These are phyloP conservation scores for Mycena latifolia DNA, from an alignment of 768 basidiomycete species.

Conservation along the genomic window DNA sequence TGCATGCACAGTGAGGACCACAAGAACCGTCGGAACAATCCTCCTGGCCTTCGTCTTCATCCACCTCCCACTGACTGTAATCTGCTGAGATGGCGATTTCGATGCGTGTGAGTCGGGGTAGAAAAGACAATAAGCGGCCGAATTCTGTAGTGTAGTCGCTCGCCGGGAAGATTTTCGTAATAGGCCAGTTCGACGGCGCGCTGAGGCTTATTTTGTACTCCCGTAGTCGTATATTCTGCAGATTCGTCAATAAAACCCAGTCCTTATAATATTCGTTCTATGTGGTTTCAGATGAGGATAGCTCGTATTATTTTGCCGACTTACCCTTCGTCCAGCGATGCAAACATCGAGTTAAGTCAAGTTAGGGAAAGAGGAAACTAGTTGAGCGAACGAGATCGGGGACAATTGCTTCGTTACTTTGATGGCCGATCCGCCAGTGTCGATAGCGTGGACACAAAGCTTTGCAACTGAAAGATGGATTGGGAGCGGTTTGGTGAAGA, in stretches of 20 bases:
- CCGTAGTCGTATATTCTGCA: constrained; percentile 4
- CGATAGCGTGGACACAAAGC: neutral
- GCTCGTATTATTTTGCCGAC: neutral
- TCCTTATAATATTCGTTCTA: neutral
- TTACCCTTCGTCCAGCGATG: neutral
- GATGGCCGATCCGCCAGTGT: neutral
- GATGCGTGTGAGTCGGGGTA: neutral
- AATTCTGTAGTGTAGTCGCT: neutral
- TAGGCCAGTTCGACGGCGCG: neutral
- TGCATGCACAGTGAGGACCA: neutral
- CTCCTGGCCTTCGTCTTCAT: too few relatives aligned
- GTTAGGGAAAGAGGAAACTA: neutral
- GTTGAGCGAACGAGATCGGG: neutral
- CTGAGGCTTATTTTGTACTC: neutral
- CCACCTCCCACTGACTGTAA: neutral
- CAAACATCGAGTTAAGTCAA: constrained; percentile 12
- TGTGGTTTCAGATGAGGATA: neutral
- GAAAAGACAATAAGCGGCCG: neutral
- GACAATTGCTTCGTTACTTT: constrained; percentile 4
- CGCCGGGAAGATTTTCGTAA: neutral
- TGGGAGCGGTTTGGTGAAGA: neutral
- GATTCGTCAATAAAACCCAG: neutral
- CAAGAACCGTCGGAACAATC: neutral
- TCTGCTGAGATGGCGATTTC: constrained; percentile 11
- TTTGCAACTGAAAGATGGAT: neutral